phyloP scores from a whole-genome alignment of 495 filamentous ascomycete genomes.

The Penicillium malachiteum region DNA sequence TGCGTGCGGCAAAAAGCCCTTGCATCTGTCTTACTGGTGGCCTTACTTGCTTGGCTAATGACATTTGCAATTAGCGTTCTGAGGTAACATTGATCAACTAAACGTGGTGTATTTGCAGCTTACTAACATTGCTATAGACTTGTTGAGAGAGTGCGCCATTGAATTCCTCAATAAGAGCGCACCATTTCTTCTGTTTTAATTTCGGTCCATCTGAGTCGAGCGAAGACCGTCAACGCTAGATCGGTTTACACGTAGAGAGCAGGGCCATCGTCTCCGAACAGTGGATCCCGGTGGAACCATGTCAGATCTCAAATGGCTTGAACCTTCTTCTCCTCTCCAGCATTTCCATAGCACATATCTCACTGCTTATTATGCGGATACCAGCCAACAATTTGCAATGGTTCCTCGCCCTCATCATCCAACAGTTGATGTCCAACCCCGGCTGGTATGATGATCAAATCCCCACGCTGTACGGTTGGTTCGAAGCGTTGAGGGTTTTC shows the following conservation, averaged over 20 bases:
- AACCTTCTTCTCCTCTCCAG: conserved; percentile 51
- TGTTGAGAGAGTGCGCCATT: conserved; percentile 64
- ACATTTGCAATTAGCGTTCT: conserved; percentile 90
- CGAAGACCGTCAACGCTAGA: not conserved
- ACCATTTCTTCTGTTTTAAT: not conserved
- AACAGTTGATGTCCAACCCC: conserved; percentile 64
- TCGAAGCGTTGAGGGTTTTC: conserved; percentile 58
- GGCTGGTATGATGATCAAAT: conserved; percentile 65
- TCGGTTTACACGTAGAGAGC: conserved; percentile 35
- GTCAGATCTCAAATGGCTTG: conserved; percentile 42
- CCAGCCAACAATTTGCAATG: conserved; percentile 65
- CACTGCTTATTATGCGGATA: conserved; percentile 59
- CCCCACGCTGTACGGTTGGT: conserved; percentile 53
- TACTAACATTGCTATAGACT: conserved; percentile 42
- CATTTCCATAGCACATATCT: conserved; percentile 70
- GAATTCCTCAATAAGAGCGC: conserved; percentile 4
- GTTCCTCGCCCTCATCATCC: conserved; percentile 44
- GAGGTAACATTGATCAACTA: conserved; percentile 49
- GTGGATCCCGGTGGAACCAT: conserved; percentile 60
- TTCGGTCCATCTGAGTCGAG: not conserved
- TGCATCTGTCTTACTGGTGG: conserved; percentile 76
- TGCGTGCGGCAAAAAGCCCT: conserved; percentile 74
- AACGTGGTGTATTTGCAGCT: conserved; percentile 11
- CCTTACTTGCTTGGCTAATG: conserved; percentile 81
- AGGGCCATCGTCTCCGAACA: conserved; percentile 59